Evolutionary conservation across 2,329 filamentous ascomycete genomes (phyloP).

Genomic region (Aspergillus sp.): DNA sequence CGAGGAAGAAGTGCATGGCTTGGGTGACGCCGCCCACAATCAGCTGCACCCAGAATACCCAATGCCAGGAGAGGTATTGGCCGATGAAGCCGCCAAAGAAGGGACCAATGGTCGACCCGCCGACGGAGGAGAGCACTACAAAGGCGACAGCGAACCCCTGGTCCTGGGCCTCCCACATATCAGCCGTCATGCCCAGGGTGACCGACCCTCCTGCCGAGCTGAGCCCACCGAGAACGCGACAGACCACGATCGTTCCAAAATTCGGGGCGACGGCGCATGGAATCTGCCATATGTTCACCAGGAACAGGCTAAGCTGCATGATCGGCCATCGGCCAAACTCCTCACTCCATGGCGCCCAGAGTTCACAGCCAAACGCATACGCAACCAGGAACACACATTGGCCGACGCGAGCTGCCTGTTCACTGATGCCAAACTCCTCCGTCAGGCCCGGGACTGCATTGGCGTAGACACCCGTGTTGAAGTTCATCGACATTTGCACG

Average conservation of each 20-base stretch:
- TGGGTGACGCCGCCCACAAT: constrained; percentile 56
- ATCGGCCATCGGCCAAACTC: constrained; percentile 77
- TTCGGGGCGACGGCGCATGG: constrained; percentile 71
- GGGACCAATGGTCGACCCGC: constrained; percentile 63
- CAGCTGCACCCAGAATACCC: constrained; percentile 62
- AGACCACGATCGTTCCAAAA: constrained; percentile 66
- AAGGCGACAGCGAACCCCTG: constrained; percentile 74
- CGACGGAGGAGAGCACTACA: constrained; percentile 75
- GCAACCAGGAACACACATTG: constrained; percentile 73
- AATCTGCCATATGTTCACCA: constrained; percentile 76
- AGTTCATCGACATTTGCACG: constrained; percentile 75
- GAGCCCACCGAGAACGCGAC: constrained; percentile 64
- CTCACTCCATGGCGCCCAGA: constrained; percentile 85
- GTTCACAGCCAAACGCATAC: constrained; percentile 82
- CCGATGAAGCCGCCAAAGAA: constrained; percentile 54
- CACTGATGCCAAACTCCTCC: constrained; percentile 65
- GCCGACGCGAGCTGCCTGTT: constrained; percentile 66
- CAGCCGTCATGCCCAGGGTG: constrained; percentile 70
- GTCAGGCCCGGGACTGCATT: constrained; percentile 66
- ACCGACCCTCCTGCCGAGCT: constrained; percentile 71
- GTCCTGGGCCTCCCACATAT: constrained; percentile 67
- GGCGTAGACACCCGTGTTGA: constrained; percentile 71
- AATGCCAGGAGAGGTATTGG: constrained; percentile 48
- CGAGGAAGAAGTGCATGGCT: constrained; percentile 46
- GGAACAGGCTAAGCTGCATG: constrained; percentile 66